Evolutionary conservation across 805 yeast species (phyloP).

Genomic region (Metschnikowia orientalis): DNA sequence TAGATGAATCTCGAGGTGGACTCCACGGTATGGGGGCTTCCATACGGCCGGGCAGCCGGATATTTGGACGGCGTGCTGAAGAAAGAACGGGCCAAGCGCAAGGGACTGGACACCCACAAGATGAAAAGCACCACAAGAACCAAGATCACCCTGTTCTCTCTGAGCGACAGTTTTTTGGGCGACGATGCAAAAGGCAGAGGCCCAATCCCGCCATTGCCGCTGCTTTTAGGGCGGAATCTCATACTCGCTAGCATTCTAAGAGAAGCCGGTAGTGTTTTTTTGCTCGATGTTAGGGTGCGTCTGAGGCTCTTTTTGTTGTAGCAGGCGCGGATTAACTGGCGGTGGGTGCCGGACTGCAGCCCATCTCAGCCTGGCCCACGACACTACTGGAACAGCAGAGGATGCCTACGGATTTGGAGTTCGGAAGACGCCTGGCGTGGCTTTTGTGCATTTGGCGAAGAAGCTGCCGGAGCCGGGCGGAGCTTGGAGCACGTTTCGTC

Average conservation of each 20-base stretch:
- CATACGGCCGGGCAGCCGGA: conserved; percentile 32
- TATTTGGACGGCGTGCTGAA: conserved; percentile 14
- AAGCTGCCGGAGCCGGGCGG: no score
- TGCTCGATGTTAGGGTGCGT: no score
- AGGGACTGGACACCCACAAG: conserved; percentile 14
- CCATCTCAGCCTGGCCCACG: no score
- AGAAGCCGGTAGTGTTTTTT: no score
- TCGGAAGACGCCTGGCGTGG: no score
- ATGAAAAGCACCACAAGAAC: conserved; percentile 7
- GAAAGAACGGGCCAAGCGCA: conserved; percentile 1
- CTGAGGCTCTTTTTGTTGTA: no score
- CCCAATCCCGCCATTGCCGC: conserved; percentile 5
- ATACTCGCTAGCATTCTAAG: conserved; percentile 12
- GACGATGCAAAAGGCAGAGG: conserved; percentile 5
- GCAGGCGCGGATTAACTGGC: no score
- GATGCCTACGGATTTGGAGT: no score
- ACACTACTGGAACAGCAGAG: no score
- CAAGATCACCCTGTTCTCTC: conserved; percentile 7
- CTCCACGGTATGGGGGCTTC: conserved; percentile 32
- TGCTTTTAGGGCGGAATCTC: conserved; percentile 16
- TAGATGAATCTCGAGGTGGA: conserved; percentile 54
- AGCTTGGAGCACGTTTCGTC: no score
- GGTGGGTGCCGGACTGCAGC: no score
- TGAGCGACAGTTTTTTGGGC: conserved; percentile 1
- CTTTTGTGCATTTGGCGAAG: no score